A percentile compares a stretch with the other conserved stretches of the same genome.
phyloP scores from a whole-genome alignment of 805 yeast genomes.

The Starmera dryadoides region DNA sequence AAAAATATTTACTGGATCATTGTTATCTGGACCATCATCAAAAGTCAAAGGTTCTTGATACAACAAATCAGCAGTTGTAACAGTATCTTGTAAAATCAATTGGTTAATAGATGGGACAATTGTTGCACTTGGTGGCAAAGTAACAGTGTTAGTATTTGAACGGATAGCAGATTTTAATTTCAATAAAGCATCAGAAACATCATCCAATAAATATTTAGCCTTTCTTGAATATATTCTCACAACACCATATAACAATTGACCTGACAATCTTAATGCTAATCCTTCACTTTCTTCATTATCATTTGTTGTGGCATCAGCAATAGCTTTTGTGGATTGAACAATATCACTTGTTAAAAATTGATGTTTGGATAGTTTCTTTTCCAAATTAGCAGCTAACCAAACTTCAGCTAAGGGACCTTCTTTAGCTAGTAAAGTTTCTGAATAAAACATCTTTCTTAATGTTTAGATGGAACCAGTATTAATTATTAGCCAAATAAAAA shows the following conservation, averaged over 20 bases:
- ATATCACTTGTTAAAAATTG: conserved; percentile 71
- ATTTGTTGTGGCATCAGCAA: conserved; percentile 37
- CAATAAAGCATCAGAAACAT: conserved; percentile 68
- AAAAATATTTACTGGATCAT: conserved; percentile 7
- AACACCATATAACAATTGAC: conserved; percentile 81
- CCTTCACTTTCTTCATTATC: conserved; percentile 35
- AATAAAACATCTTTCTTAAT: conserved; percentile 33
- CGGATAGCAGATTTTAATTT: conserved; percentile 64
- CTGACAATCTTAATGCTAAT: conserved; percentile 73
- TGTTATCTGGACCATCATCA: conserved; percentile 19
- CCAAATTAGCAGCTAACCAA: conserved; percentile 90
- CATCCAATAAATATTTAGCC: conserved; percentile 76
- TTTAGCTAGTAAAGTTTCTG: conserved; percentile 48
- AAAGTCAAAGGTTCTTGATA: conserved; percentile 50
- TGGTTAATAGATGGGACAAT: conserved; percentile 52
- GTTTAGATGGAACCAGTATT: neutral
- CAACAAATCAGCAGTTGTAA: conserved; percentile 69
- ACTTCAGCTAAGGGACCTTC: conserved; percentile 85
- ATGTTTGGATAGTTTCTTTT: conserved; percentile 63
- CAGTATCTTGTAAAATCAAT: conserved; percentile 65
- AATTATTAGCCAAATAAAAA: neutral
- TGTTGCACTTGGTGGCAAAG: conserved; percentile 53
- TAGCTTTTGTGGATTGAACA: conserved; percentile 56
- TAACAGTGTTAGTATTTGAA: conserved; percentile 37
- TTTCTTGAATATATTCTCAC: conserved; percentile 82